Percentiles rank a stretch among this genome's conserved stretches.
Conservation (phyloP, 2,329 filamentous ascomycete genomes). For the Pleurostoma richardsiae region DNA sequence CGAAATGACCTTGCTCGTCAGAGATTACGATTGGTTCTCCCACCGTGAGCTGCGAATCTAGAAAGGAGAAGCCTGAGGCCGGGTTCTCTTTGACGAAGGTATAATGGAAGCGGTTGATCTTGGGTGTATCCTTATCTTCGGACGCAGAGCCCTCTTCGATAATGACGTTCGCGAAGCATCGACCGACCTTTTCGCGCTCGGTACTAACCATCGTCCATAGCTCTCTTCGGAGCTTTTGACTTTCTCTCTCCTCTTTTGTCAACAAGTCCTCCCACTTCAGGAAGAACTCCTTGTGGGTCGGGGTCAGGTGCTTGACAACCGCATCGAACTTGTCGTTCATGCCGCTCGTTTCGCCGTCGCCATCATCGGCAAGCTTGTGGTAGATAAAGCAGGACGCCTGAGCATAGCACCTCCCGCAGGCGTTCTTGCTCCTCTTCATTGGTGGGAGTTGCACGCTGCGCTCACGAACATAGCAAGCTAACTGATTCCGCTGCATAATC, state of each 20-base stretch:
- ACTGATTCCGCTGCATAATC: constrained; percentile 90
- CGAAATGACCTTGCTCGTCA: constrained; percentile 92
- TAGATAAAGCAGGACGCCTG: constrained; percentile 90
- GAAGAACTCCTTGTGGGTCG: constrained; percentile 76
- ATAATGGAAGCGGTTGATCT: constrained; percentile 90
- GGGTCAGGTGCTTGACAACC: constrained; percentile 70
- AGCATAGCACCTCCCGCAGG: constrained; percentile 85
- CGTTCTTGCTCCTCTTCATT: constrained; percentile 77
- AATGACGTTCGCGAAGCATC: constrained; percentile 84
- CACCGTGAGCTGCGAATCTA: constrained; percentile 80
- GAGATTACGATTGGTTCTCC: constrained; percentile 96
- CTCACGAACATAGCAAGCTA: constrained; percentile 81
- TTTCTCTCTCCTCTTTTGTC: constrained; percentile 90
- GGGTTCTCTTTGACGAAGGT: constrained; percentile 69
- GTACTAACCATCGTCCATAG: constrained; percentile 93
- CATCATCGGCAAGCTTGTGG: constrained; percentile 83
- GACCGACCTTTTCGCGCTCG: constrained; percentile 81
- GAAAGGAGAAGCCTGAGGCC: constrained; percentile 68
- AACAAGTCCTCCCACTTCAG: constrained; percentile 90
- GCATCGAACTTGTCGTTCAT: constrained; percentile 80
- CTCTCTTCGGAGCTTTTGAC: constrained; percentile 80
- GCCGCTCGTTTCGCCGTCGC: constrained; percentile 74
- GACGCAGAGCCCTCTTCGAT: constrained; percentile 72
- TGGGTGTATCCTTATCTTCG: constrained; percentile 65
- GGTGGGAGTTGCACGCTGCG: constrained; percentile 74